A percentile compares a stretch with the other conserved stretches of the same genome.
Conservation (phyloP, 2,329 filamentous ascomycete genomes). For the Fulvia fulva region DNA sequence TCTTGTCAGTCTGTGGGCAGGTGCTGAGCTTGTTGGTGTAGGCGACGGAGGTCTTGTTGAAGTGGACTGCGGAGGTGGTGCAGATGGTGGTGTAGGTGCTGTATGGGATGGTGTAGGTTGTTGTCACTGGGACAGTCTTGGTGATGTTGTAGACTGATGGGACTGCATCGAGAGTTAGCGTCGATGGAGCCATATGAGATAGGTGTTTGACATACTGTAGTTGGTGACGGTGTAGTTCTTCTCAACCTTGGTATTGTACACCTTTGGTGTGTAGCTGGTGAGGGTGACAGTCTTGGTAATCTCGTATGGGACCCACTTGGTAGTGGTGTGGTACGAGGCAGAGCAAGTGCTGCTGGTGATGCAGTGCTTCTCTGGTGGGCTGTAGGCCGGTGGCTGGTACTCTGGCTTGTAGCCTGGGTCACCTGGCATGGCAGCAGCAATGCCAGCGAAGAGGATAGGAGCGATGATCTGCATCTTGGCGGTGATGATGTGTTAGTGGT, state of each 20-base stretch:
- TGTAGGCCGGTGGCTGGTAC: background rate
- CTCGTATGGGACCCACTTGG: constrained; percentile 15
- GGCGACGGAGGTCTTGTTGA: constrained; percentile 11
- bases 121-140: constrained; percentile 13
- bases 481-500: background rate
- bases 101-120: constrained; percentile 16
- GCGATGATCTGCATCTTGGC: constrained; percentile 17
- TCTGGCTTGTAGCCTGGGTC: background rate
- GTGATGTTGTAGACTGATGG: constrained; percentile 14
- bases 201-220: constrained; percentile 2
- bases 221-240: constrained; percentile 6
- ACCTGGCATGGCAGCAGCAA: constrained; percentile 17
- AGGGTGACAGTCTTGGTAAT: constrained; percentile 15
- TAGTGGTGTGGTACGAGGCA: constrained; percentile 14
- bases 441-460: constrained; percentile 12
- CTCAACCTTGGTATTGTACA: constrained; percentile 6
- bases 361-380: constrained; percentile 6
- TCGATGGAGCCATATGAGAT: background rate
- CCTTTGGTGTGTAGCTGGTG: constrained; percentile 13
- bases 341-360: constrained; percentile 17
- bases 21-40: constrained; percentile 3
- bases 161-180: background rate
- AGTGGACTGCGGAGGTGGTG: constrained; percentile 14
- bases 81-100: constrained; percentile 11
- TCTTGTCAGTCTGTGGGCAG: constrained; percentile 9